Evolutionary conservation across 805 yeast species (phyloP).

Genomic region (Ogataea pilisensis): DNA sequence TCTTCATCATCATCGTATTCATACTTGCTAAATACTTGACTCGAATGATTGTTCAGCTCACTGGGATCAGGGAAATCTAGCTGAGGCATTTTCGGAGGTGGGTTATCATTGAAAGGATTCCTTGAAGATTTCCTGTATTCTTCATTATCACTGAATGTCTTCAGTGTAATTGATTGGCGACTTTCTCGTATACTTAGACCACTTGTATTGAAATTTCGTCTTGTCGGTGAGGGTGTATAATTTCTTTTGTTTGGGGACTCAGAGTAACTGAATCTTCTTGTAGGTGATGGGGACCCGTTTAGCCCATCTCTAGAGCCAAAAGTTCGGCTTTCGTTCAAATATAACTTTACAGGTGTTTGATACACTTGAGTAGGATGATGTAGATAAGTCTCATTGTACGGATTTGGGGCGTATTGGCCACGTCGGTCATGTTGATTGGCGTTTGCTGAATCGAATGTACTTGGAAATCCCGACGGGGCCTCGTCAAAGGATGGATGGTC

Average conservation of each 20-base stretch:
- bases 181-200: neutral
- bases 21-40: conserved; percentile 21
- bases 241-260: conserved; percentile 17
- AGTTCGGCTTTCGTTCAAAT: conserved; percentile 3
- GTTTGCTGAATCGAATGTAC: neutral
- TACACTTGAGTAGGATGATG: neutral
- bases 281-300: conserved; percentile 14
- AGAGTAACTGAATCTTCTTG: conserved; percentile 12
- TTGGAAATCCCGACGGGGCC: conserved; percentile 13
- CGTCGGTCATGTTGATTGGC: neutral
- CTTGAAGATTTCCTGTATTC: neutral
- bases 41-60: neutral
- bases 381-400: neutral
- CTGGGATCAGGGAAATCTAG: conserved; percentile 1
- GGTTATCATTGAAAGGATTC: neutral
- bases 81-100: conserved; percentile 4
- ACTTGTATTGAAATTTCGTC: neutral
- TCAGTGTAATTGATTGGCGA: conserved; percentile 6
- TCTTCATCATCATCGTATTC: conserved; percentile 25
- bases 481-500: conserved; percentile 7
- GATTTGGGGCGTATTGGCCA: neutral
- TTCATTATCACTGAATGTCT: conserved; percentile 12
- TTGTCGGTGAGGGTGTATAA: conserved; percentile 22
- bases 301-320: conserved; percentile 6
- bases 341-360: conserved; percentile 9